phyloP scores from a whole-genome alignment of 768 basidiomycete species.

The Russula olivacea region DNA sequence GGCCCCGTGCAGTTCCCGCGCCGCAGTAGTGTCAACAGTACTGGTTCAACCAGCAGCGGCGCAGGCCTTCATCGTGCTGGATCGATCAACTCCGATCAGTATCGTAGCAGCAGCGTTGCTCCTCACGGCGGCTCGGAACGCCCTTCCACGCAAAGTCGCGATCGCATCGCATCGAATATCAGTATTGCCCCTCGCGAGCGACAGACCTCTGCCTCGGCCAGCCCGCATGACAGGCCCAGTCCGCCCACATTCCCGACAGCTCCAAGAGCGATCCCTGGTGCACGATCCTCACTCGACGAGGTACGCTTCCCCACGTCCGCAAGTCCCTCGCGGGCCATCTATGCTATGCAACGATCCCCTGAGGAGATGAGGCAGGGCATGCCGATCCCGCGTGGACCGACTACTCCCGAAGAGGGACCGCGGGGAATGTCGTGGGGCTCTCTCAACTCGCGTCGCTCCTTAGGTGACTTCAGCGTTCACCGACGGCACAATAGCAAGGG shows the following conservation, averaged over 20 bases:
- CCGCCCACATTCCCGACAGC: slow-evolving; percentile 8
- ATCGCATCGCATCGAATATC: slow-evolving; percentile 9
- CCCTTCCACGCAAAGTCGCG: slow-evolving; percentile 22
- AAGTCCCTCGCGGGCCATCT: slow-evolving; percentile 21
- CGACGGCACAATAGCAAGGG: slow-evolving; percentile 19
- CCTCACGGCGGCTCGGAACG: slow-evolving; percentile 6
- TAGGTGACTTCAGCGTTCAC: slow-evolving; percentile 12
- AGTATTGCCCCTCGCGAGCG: slow-evolving; percentile 14
- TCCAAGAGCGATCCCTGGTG: slow-evolving; percentile 18
- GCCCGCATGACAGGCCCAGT: slow-evolving; percentile 21
- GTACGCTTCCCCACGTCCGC: slow-evolving; percentile 23
- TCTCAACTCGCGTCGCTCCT: slow-evolving; percentile 23
- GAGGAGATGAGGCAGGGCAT: slow-evolving; percentile 24
- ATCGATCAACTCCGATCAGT: slow-evolving; percentile 14
- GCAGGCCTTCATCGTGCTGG: slow-evolving; percentile 25
- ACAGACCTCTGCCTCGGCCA: slow-evolving; percentile 21
- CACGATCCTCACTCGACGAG: slow-evolving; percentile 18
- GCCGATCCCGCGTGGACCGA: slow-evolving; percentile 19
- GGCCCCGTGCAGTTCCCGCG: slow-evolving; percentile 36
- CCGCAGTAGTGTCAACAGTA: slow-evolving; percentile 27
- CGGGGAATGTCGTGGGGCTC: slow-evolving; percentile 18
- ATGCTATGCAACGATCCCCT: slow-evolving; percentile 21
- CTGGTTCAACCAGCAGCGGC: slow-evolving; percentile 13
- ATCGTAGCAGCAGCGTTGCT: slow-evolving; percentile 8
- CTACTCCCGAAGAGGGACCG: slow-evolving; percentile 17